phyloP scores from a whole-genome alignment of 768 basidiomycete genomes.

The Terana coerulea region DNA sequence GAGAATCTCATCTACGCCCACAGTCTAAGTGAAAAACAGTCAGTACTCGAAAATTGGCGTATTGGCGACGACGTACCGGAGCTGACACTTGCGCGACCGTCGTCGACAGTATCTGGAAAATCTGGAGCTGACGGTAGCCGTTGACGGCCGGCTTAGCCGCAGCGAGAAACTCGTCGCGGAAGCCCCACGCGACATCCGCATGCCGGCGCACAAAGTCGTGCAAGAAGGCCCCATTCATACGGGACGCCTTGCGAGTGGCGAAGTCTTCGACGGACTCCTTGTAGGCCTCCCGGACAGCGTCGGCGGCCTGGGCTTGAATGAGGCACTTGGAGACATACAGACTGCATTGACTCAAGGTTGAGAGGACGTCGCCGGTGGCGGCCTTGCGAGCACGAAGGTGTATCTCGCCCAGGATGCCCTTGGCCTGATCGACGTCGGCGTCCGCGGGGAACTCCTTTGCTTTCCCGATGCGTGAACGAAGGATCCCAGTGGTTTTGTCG shows the following conservation, averaged over 20 bases:
- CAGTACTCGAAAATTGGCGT: background rate
- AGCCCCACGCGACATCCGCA: constrained; percentile 59
- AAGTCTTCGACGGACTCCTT: constrained; percentile 69
- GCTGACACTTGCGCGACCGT: constrained; percentile 54
- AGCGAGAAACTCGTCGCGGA: constrained; percentile 58
- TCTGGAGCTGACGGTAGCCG: constrained; percentile 70
- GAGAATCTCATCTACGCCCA: constrained; percentile 37
- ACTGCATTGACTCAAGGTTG: constrained; percentile 63
- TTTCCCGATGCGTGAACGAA: constrained; percentile 71
- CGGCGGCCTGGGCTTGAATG: constrained; percentile 33
- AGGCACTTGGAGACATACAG: constrained; percentile 64
- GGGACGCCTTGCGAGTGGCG: constrained; percentile 74
- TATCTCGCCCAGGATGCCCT: constrained; percentile 52
- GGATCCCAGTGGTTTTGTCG: constrained; percentile 80
- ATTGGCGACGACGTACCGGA: constrained; percentile 34
- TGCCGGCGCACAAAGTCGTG: constrained; percentile 69
- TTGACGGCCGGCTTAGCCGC: constrained; percentile 64
- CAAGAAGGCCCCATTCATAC: constrained; percentile 71
- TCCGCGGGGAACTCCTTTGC: constrained; percentile 53
- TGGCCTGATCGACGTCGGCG: constrained; percentile 40
- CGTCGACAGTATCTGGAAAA: constrained; percentile 64
- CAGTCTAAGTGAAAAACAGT: too few species aligned
- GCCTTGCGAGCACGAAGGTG: constrained; percentile 71
- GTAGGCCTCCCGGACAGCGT: constrained; percentile 52
- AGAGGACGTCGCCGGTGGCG: constrained; percentile 57